Conservation (phyloP, 306 rosid genomes). For the Carpinus viminea region DNA sequence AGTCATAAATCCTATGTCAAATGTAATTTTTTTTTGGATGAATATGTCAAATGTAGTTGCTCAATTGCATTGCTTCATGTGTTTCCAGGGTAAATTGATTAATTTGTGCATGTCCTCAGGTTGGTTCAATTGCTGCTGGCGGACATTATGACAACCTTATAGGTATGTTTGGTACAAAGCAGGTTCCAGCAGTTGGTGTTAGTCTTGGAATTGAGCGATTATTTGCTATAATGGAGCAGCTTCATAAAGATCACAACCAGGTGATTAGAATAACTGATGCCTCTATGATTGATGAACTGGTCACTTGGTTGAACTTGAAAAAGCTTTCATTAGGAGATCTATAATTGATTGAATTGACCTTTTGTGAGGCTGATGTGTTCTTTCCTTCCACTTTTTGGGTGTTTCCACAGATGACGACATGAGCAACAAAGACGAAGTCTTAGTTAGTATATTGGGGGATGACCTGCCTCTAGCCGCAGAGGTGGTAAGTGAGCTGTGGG, state of each 20-base stretch:
- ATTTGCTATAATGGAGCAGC: conserved; percentile 85
- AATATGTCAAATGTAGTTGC: neutral
- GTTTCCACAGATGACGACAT: conserved; percentile 50
- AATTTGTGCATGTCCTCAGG: conserved; percentile 39
- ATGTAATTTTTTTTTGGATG: neutral
- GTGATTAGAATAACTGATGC: conserved; percentile 37
- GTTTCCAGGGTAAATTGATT: neutral
- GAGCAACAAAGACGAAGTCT: conserved; percentile 79
- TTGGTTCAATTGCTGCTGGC: conserved; percentile 95
- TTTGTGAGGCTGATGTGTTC: neutral
- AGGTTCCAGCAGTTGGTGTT: conserved; percentile 87
- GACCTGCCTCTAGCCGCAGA: conserved; percentile 70
- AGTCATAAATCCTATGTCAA: neutral
- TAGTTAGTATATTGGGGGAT: conserved; percentile 75
- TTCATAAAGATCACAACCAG: conserved; percentile 66
- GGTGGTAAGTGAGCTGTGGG: conserved; percentile 78
- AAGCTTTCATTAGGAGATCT: neutral
- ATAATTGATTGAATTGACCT: neutral
- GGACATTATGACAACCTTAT: conserved; percentile 92
- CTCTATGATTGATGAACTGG: conserved; percentile 5
- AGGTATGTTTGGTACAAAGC: conserved; percentile 89
- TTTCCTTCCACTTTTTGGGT: neutral
- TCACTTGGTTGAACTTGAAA: neutral
- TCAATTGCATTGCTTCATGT: neutral
- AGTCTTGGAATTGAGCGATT: conserved; percentile 98